A percentile compares a stretch with the other conserved stretches of the same genome.
phyloP scores from a whole-genome alignment of 305 asterid genomes.

The Rubia balearica region DNA sequence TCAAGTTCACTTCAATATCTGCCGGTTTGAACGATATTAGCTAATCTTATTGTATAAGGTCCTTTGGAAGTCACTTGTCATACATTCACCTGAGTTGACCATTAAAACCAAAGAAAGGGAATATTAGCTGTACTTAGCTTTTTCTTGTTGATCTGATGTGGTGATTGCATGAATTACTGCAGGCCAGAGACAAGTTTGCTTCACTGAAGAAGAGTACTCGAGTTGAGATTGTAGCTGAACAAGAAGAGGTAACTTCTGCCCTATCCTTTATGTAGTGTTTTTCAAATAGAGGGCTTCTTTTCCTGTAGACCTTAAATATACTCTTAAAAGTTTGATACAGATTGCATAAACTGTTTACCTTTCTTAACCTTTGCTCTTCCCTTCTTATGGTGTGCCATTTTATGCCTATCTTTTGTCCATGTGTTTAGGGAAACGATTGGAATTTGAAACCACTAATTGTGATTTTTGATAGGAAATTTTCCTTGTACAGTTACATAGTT shows the following conservation, averaged over 20 bases:
- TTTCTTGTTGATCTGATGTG: background rate
- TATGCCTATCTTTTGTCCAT: background rate
- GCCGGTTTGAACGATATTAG: background rate
- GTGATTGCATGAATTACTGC: constrained; percentile 15
- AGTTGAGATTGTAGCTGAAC: constrained; percentile 84
- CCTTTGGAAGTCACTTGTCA: background rate
- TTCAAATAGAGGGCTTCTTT: background rate
- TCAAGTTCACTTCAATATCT: background rate
- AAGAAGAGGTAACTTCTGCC: constrained; percentile 64
- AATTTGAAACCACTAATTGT: background rate
- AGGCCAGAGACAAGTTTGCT: constrained; percentile 89
- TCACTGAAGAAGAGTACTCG: constrained; percentile 82
- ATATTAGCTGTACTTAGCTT: background rate
- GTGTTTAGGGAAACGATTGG: background rate
- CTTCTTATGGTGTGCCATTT: background rate
- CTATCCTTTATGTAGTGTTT: background rate
- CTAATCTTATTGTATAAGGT: background rate
- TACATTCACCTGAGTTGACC: background rate
- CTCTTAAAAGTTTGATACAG: background rate
- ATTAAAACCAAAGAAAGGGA: background rate
- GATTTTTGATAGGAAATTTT: background rate
- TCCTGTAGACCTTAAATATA: background rate
- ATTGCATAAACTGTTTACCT: background rate
- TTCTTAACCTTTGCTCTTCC: no score
- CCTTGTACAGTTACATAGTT: background rate